Evolutionary conservation across 306 rosid species (phyloP).

Genomic region (Geum urbanum): DNA sequence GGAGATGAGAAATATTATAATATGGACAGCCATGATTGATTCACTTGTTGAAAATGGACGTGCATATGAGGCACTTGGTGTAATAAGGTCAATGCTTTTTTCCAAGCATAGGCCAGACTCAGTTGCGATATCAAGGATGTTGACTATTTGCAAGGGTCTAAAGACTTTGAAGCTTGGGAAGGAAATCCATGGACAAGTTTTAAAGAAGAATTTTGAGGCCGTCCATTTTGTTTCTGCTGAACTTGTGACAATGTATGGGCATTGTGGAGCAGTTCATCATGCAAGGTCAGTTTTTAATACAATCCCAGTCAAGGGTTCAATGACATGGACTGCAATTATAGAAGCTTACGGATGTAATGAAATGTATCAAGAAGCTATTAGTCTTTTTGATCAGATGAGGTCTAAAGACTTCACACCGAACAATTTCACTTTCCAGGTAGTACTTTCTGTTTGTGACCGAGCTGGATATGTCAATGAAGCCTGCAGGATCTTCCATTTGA

Average conservation of each 20-base stretch:
- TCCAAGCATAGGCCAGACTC: conserved; percentile 70
- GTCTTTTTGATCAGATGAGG: conserved; percentile 51
- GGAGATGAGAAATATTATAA: conserved; percentile 56
- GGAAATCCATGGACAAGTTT: conserved; percentile 70
- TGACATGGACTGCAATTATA: conserved; percentile 79
- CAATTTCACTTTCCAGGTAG: conserved; percentile 56
- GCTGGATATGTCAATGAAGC: conserved; percentile 71
- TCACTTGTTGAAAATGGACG: conserved; percentile 43
- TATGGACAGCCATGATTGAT: conserved; percentile 86
- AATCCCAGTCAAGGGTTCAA: conserved; percentile 59
- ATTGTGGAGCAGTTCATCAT: conserved; percentile 40
- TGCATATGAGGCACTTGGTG: conserved; percentile 44
- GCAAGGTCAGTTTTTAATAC: conserved; percentile 51
- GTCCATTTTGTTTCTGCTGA: conserved; percentile 61
- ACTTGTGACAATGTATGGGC: conserved; percentile 61
- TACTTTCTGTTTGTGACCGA: conserved; percentile 55
- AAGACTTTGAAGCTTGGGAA: conserved; percentile 54
- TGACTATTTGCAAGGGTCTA: conserved; percentile 48
- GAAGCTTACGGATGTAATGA: conserved; percentile 53
- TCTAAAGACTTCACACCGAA: conserved; percentile 45
- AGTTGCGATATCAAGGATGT: conserved; percentile 53
- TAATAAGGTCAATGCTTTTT: conserved; percentile 59
- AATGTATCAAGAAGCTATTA: conserved; percentile 48
- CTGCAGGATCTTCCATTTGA: conserved; percentile 45
- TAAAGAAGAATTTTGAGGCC: conserved; percentile 47